Base-by-base conservation (phyloP, 768 basidiomycete genomes). In the Calocybe gangraenosa region DNA sequence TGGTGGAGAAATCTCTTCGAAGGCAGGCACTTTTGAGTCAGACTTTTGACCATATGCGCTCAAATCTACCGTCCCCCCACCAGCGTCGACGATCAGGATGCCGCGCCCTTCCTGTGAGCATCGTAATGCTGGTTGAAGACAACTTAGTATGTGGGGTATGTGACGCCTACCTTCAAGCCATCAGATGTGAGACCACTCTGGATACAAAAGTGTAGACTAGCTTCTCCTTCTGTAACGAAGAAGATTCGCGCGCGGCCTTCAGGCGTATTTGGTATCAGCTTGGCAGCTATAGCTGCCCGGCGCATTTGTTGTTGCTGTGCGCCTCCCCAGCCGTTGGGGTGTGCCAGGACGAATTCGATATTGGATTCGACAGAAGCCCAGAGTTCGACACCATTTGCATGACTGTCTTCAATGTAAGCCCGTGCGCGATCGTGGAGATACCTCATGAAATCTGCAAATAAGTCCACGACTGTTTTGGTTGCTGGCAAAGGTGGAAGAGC, bases 271-370 rank as follows among this genome's bases (percentile, higher is more conserved):
- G 72, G 62, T 6, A 83, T 59, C 14, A 84, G 66, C 9, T 76
- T 73, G 0, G 76, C 80, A 13, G 58, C 38, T 4, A 74, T 58
- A 0, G 76, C 77, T 0, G 81, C 79, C 14, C 57, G 60, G 2
- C 80, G 71, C 64, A 83, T 75, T 51, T 71, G 61, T 2, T 55
- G 61, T 47, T 83, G 82, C 48, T 83, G 78, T 0, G 58, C 59
- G 0, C 78, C 77, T 48, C 75, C 80, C 81, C 81, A 82, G 1
- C 76, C 80, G 46, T 82, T 82, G 3, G 81, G 81, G 48, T 78
- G 77, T 4, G 68, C 67, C 23, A 76, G 58, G 14, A 78, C 65
- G 44, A 72, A 76, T 21, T 76, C 67, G 8, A 71, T 68, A 2
- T 61, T 61, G 5, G 58, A 37, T 39, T 64, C 56, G 7, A 75